phyloP scores from a whole-genome alignment of 2,329 filamentous ascomycete species.

The Aspergillus sp. region DNA sequence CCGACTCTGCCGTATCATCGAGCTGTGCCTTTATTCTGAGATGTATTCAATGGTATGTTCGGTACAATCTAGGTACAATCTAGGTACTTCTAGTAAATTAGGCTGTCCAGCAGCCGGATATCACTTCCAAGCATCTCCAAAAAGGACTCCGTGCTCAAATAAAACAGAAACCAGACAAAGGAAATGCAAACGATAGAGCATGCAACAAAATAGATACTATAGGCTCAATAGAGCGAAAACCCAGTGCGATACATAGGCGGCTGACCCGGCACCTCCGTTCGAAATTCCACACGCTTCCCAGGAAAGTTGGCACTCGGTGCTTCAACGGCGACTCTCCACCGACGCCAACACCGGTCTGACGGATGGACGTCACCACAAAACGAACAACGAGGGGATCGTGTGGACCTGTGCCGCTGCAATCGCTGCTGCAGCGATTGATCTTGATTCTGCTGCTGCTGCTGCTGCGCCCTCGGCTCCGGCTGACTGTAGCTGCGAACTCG shows the following conservation, averaged over 20 bases:
- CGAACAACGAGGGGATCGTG: slow-evolving; percentile 8
- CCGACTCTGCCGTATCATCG: slow-evolving; percentile 23
- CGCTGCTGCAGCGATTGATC: neutral
- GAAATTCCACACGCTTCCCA: slow-evolving; percentile 17
- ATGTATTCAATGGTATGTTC: neutral
- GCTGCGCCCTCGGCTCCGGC: slow-evolving; percentile 8
- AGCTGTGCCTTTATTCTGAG: slow-evolving; percentile 14
- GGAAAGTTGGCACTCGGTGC: slow-evolving; percentile 15
- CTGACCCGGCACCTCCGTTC: slow-evolving; percentile 13
- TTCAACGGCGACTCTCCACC: slow-evolving; percentile 17
- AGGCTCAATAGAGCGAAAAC: slow-evolving; percentile 14
- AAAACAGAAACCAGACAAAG: neutral
- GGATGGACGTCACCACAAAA: slow-evolving; percentile 19
- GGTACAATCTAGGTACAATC: neutral
- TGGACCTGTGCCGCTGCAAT: neutral
- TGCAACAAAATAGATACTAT: neutral
- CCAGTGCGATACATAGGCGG: slow-evolving; percentile 18
- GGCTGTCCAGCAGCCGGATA: neutral
- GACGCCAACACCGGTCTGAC: slow-evolving; percentile 17
- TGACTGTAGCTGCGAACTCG: slow-evolving; percentile 15
- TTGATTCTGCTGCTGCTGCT: neutral
- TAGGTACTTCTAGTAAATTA: neutral
- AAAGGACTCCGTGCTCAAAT: neutral
- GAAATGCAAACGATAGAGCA: neutral
- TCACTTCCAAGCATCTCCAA: neutral